Evolutionary conservation across 768 basidiomycete genomes (phyloP).

Genomic region (Tricholoma matsutake): DNA sequence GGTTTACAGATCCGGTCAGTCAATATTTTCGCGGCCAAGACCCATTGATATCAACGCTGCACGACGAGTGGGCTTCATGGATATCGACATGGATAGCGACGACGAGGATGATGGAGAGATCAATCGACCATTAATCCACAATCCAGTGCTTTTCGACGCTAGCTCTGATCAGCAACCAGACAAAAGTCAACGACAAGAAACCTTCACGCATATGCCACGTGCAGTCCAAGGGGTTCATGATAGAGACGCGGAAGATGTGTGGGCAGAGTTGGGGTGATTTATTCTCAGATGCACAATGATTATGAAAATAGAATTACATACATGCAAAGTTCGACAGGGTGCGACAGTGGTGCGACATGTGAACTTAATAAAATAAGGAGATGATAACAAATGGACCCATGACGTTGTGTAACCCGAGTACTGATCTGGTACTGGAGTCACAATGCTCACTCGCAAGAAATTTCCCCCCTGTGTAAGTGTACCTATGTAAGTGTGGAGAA

Average conservation of each 20-base stretch:
- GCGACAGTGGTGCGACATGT: too few species aligned
- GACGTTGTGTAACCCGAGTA: too few species aligned
- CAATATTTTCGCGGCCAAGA: slow-evolving; percentile 83
- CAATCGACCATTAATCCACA: slow-evolving; percentile 53
- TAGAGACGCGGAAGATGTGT: slow-evolving; percentile 64
- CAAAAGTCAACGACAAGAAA: slow-evolving; percentile 21
- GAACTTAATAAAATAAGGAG: too few species aligned
- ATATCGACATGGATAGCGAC: slow-evolving; percentile 69
- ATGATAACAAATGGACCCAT: too few species aligned
- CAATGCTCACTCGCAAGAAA: too few species aligned
- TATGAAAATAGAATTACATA: too few species aligned
- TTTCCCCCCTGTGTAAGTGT: too few species aligned
- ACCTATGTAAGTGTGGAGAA: too few species aligned
- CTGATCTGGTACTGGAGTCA: too few species aligned
- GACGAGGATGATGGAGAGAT: slow-evolving; percentile 64
- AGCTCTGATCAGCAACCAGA: slow-evolving; percentile 32
- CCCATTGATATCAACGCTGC: slow-evolving; percentile 80
- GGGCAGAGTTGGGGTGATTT: slow-evolving; percentile 60
- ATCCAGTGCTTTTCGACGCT: slow-evolving; percentile 65
- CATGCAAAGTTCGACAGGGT: too few species aligned
- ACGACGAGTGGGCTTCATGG: slow-evolving; percentile 65
- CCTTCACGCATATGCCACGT: slow-evolving; percentile 57
- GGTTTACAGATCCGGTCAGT: slow-evolving; percentile 70
- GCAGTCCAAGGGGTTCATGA: slow-evolving; percentile 52
- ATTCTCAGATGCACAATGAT: too few species aligned